Conservation (phyloP, 805 yeast genomes). For the Nakazawaea ernobii region DNA sequence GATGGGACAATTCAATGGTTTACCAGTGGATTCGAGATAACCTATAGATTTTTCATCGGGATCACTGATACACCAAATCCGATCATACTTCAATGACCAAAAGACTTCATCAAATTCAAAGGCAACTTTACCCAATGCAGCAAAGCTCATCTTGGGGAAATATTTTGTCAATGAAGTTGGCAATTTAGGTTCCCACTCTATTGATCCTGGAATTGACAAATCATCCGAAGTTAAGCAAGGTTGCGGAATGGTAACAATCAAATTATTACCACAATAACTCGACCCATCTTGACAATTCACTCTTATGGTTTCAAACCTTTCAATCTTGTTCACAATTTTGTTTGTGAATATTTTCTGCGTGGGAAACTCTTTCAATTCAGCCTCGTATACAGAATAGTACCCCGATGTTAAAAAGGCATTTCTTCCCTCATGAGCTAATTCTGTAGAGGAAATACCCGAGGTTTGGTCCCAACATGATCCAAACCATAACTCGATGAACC, state of each 20-base stretch:
- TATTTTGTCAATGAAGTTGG: slow-evolving; percentile 24
- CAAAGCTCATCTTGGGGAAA: slow-evolving; percentile 39
- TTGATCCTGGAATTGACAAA: slow-evolving; percentile 3
- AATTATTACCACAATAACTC: not conserved
- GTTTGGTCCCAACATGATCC: slow-evolving; percentile 63
- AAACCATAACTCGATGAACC: slow-evolving; percentile 68
- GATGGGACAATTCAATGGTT: not conserved
- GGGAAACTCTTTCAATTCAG: slow-evolving; percentile 23
- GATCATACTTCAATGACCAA: slow-evolving; percentile 45
- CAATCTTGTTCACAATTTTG: slow-evolving; percentile 20
- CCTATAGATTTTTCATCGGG: slow-evolving; percentile 17
- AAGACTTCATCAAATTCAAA: slow-evolving; percentile 50
- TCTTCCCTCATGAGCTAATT: slow-evolving; percentile 62
- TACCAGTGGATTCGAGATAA: not conserved
- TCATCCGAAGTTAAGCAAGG: slow-evolving; percentile 43
- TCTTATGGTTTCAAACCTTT: slow-evolving; percentile 16
- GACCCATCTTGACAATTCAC: slow-evolving; percentile 10
- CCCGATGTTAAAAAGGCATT: slow-evolving; percentile 62
- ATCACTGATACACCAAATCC: slow-evolving; percentile 32
- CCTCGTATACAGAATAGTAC: slow-evolving; percentile 33
- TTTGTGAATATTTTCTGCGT: slow-evolving; percentile 16
- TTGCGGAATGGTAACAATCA: slow-evolving; percentile 63
- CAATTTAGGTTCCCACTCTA: slow-evolving; percentile 8
- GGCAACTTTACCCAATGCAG: slow-evolving; percentile 58
- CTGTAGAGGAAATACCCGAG: slow-evolving; percentile 51